Evolutionary conservation across 2,329 filamentous ascomycete species (phyloP), one percentile per base, ranked within the genome.

Genomic region (Neopestalotiopsis clavispora): DNA sequence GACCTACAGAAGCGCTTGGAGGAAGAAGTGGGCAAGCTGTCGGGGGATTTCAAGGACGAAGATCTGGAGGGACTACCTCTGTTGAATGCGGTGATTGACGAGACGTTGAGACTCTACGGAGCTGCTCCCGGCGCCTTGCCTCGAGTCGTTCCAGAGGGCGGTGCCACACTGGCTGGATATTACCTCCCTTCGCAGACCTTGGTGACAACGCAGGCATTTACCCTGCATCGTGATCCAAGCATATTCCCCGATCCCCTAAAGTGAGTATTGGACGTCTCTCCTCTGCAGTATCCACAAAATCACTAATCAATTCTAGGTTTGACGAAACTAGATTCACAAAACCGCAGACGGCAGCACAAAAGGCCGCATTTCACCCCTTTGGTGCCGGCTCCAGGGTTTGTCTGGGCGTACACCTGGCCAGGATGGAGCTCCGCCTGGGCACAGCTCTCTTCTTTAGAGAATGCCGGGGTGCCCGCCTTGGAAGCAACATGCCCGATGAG

Each of bases 141-240:
- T 3, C 76, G 81, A 2, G 70, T 71, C 6, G 75, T 80, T 1
- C 80, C 81, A 0, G 32, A 70, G 2, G 76, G 74, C 17, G 80
- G 80, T 1, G 76, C 76, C 1, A 69, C 71, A 0, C 64, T 84
- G 9, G 75, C 70, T 4, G 80, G 77, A 1, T 74, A 79, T 64
- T 74, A 72, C 64, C 65, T 84, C 10, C 80, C 81, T 0, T 77
- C 74, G 0, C 80, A 79, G 0, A 73, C 73, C 1, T 78, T 73
- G 0, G 78, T 83, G 0, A 72, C 76, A 0, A 79, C 80, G 1
- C 81, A 83, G 70, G 72, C 75, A 17, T 83, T 81, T 65, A 81
- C 75, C n/a, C 71, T 84, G 13, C 83, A 85, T 68, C 77, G 79
- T 3, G 76, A 83, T 64, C 69, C 73, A 0, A 56, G 52, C 1